phyloP scores from a whole-genome alignment of 441 rosid genomes.

The Pelargonium cotyledonis region DNA sequence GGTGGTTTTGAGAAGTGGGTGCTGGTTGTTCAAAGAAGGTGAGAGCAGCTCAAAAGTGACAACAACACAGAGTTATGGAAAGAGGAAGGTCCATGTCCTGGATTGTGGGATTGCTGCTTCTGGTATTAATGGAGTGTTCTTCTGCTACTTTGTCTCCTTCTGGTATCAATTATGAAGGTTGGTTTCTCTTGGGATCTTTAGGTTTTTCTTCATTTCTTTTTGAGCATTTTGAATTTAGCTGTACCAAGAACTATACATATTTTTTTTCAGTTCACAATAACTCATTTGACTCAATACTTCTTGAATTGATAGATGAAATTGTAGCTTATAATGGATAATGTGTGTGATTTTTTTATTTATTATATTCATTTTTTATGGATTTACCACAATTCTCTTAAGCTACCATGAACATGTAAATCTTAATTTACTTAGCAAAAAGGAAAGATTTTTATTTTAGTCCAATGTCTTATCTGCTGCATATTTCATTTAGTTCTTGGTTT shows the following conservation, averaged over 20 bases:
- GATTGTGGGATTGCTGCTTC: conserved; percentile 4
- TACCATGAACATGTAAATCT: background rate
- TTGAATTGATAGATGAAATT: background rate
- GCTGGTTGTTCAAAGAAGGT: conserved; percentile 1
- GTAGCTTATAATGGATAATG: background rate
- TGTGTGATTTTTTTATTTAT: too few relatives aligned
- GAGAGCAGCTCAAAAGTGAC: background rate
- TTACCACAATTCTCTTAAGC: background rate
- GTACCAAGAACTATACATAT: too few relatives aligned
- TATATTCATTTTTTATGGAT: background rate
- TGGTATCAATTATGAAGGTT: conserved; percentile 5
- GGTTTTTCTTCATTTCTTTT: background rate
- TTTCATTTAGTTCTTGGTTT: background rate
- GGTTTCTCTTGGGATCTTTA: background rate
- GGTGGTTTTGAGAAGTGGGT: conserved; percentile 4
- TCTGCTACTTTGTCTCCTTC: conserved; percentile 5
- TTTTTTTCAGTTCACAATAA: too few relatives aligned
- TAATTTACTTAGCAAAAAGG: background rate
- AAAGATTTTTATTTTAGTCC: background rate
- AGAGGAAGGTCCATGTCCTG: conserved; percentile 5
- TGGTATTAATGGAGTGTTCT: background rate
- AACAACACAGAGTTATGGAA: background rate
- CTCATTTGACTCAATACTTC: background rate
- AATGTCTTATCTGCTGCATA: background rate
- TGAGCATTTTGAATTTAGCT: too few relatives aligned